A percentile compares a stretch with the other conserved stretches of the same genome.
Conservation (phyloP, 768 basidiomycete species). For the Tricholoma sp. region DNA sequence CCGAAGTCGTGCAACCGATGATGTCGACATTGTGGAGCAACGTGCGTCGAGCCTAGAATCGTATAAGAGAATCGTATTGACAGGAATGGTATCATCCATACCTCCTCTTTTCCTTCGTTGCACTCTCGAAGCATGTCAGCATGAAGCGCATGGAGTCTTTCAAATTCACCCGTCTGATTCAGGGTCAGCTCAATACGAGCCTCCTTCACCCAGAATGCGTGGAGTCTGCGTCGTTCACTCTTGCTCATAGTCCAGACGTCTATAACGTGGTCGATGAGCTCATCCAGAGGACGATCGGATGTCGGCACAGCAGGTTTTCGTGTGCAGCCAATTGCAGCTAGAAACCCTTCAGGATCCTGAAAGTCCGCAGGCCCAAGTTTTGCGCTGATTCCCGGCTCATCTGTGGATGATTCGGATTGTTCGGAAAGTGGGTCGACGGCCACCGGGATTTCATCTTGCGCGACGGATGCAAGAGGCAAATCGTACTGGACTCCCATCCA, state of each 20-base stretch:
- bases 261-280: background rate
- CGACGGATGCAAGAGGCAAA: background rate
- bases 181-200: conserved; percentile 26
- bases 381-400: background rate
- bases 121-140: conserved; percentile 30
- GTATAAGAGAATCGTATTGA: background rate
- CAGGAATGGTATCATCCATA: conserved; percentile 19
- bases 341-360: background rate
- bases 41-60: conserved; percentile 44
- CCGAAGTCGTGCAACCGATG: conserved; percentile 71
- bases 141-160: conserved; percentile 28
- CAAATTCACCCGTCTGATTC: conserved; percentile 35
- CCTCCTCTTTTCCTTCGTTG: conserved; percentile 51
- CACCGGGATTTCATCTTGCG: background rate
- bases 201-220: conserved; percentile 42
- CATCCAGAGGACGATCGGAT: background rate
- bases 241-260: background rate
- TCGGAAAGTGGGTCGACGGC: background rate
- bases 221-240: conserved; percentile 41
- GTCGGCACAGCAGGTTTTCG: conserved; percentile 1
- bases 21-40: conserved; percentile 53
- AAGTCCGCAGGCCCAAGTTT: background rate
- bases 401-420: background rate
- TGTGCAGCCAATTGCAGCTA: background rate
- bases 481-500: background rate